A percentile compares a stretch with the other conserved stretches of the same genome.
Evolutionary conservation across 2,329 filamentous ascomycete species (phyloP).

Genomic region (Trichoderma sp.): DNA sequence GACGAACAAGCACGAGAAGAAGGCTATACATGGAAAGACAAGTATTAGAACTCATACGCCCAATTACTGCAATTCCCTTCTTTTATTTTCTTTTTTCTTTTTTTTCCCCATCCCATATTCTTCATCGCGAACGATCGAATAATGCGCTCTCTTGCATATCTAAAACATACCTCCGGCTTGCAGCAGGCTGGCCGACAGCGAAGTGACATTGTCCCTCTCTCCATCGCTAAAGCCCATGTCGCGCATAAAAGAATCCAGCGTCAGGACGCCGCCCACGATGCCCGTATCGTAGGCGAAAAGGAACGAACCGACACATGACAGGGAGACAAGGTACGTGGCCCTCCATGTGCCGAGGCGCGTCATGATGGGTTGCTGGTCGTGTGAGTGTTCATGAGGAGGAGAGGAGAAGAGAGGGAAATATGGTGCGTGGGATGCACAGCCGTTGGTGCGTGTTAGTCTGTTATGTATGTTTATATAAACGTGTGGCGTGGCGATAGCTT

Average conservation of each 20-base stretch:
- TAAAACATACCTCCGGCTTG: conserved; percentile 42
- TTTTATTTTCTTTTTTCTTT: not conserved
- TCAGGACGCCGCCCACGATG: conserved; percentile 46
- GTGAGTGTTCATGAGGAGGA: not conserved
- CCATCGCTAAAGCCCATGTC: conserved; percentile 41
- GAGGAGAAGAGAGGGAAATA: not conserved
- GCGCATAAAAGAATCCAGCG: conserved; percentile 41
- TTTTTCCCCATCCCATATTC: not conserved
- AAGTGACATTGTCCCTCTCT: conserved; percentile 39
- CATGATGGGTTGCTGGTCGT: conserved; percentile 24
- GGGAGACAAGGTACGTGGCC: conserved; percentile 41
- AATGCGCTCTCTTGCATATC: not conserved
- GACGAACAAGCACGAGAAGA: conserved; percentile 47
- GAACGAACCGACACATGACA: conserved; percentile 44
- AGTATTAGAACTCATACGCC: not conserved
- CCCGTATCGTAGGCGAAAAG: conserved; percentile 48
- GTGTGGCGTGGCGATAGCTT: not conserved
- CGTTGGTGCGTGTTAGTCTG: not conserved
- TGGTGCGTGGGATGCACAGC: not conserved
- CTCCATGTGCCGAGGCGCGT: conserved; percentile 40
- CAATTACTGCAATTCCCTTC: not conserved
- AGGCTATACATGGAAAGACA: conserved; percentile 35
- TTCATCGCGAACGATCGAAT: not conserved
- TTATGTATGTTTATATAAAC: not conserved
- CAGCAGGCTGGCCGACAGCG: conserved; percentile 45